A percentile compares a stretch with the other conserved stretches of the same genome.
These are phyloP conservation scores for Arabidopsis lyrata DNA, from an alignment of 441 rosid genomes.

Conservation along the genomic window DNA sequence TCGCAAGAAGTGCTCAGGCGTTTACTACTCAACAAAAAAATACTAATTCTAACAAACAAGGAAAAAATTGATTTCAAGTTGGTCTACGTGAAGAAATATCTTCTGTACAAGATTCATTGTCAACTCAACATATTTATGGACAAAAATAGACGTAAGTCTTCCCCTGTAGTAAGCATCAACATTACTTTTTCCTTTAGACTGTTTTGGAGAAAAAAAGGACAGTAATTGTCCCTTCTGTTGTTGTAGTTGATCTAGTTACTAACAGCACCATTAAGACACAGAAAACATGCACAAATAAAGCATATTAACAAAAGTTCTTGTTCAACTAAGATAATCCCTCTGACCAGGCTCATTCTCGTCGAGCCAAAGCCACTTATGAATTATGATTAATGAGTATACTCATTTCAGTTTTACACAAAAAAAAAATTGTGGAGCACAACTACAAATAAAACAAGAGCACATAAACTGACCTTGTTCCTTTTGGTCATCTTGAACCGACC, in stretches of 20 bases:
- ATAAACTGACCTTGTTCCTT: slow-evolving; percentile 87
- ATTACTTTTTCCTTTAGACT: slow-evolving; percentile 10
- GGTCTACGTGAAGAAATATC: neutral
- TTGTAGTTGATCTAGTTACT: slow-evolving; percentile 5
- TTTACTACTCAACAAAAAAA: slow-evolving; percentile 7
- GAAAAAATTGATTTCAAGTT: neutral
- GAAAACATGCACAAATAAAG: neutral
- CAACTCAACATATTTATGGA: slow-evolving; percentile 4
- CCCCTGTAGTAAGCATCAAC: neutral
- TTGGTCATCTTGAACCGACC: slow-evolving; percentile 97
- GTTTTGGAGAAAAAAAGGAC: neutral
- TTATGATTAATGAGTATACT: slow-evolving; percentile 10
- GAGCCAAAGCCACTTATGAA: slow-evolving; percentile 8
- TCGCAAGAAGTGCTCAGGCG: slow-evolving; percentile 1
- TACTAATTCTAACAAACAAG: slow-evolving; percentile 2
- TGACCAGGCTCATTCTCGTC: neutral
- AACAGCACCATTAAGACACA: slow-evolving; percentile 8
- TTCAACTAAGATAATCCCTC: slow-evolving; percentile 9
- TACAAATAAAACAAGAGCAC: slow-evolving; percentile 13
- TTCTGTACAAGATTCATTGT: slow-evolving; percentile 9
- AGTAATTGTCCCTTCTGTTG: neutral
- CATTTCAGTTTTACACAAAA: neutral
- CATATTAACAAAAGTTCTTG: neutral
- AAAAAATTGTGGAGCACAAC: slow-evolving; percentile 5
- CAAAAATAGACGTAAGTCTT: neutral